Percentiles rank a stretch among this genome's conserved stretches.
phyloP scores from a whole-genome alignment of 768 basidiomycete genomes.

The Clavulina sp. region DNA sequence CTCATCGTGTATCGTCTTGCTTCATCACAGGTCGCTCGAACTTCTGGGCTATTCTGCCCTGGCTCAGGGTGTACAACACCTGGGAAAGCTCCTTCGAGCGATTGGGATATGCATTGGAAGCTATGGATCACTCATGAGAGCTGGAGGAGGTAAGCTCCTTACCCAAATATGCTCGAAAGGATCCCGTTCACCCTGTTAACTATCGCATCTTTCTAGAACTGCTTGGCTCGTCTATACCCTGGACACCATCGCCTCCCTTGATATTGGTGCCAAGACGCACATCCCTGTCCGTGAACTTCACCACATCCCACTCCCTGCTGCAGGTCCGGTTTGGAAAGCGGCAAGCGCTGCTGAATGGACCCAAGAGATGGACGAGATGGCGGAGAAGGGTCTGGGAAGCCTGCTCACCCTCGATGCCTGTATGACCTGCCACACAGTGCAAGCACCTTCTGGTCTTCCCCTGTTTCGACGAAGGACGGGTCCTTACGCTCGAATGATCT shows the following conservation, averaged over 20 bases:
- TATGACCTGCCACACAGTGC: background rate
- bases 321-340: constrained; percentile 23
- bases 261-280: constrained; percentile 18
- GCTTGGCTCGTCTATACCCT: constrained; percentile 20
- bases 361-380: constrained; percentile 13
- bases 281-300: constrained; percentile 17
- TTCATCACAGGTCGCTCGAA: constrained; percentile 17
- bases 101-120: constrained; percentile 19
- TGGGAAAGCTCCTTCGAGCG: constrained; percentile 10
- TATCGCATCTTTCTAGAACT: constrained; percentile 3
- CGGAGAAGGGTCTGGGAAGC: background rate
- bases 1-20: background rate
- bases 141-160: constrained; percentile 18
- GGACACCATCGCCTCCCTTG: constrained; percentile 22
- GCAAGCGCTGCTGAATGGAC: constrained; percentile 18
- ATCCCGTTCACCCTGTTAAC: background rate
- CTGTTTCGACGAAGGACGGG: constrained; percentile 16
- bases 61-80: constrained; percentile 18
- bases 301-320: constrained; percentile 21
- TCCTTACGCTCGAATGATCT: constrained; percentile 20
- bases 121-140: constrained; percentile 23
- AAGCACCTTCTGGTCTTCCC: too few species aligned
- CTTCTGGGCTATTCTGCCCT: constrained; percentile 19
- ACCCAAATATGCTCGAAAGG: too few species aligned
- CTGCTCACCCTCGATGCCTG: background rate